Evolutionary conservation across 345 rosid species (phyloP).

Genomic region (Salix viminalis): DNA sequence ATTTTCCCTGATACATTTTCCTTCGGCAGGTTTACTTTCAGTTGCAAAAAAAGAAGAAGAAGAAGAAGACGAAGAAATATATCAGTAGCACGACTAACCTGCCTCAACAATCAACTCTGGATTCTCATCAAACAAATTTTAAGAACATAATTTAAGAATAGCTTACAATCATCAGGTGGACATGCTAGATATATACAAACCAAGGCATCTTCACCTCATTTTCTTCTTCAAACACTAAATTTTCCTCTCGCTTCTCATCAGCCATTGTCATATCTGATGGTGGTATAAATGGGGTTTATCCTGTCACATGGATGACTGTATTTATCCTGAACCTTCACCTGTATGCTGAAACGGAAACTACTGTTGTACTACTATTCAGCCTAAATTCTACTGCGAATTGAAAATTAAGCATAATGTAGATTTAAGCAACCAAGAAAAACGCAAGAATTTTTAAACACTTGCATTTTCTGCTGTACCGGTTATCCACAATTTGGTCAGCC

Average conservation of each 20-base stretch:
- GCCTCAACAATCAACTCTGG: not conserved
- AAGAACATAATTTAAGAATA: not conserved
- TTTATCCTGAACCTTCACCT: too few species aligned
- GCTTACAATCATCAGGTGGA: not conserved
- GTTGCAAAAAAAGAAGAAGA: not conserved
- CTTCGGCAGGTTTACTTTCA: not conserved
- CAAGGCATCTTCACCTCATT: conserved; percentile 4
- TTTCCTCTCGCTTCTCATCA: conserved; percentile 38
- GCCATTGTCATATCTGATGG: conserved; percentile 25
- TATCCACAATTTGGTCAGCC: too few species aligned
- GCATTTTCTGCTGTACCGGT: too few species aligned
- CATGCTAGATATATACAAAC: not conserved
- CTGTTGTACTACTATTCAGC: too few species aligned
- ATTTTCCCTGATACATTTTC: conserved; percentile 2
- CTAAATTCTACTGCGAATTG: too few species aligned
- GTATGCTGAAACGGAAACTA: too few species aligned
- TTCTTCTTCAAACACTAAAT: conserved; percentile 18
- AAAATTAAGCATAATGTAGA: too few species aligned
- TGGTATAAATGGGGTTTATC: conserved; percentile 42
- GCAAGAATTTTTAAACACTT: too few species aligned
- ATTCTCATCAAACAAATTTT: not conserved
- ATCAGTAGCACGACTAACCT: not conserved
- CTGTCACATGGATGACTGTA: too few species aligned
- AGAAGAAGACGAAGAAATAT: not conserved
- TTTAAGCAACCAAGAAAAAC: too few species aligned